Percentiles rank a stretch among this genome's conserved stretches.
These are phyloP conservation scores for Citropsis articulata DNA, from an alignment of 345 rosid species.

Conservation along the genomic window DNA sequence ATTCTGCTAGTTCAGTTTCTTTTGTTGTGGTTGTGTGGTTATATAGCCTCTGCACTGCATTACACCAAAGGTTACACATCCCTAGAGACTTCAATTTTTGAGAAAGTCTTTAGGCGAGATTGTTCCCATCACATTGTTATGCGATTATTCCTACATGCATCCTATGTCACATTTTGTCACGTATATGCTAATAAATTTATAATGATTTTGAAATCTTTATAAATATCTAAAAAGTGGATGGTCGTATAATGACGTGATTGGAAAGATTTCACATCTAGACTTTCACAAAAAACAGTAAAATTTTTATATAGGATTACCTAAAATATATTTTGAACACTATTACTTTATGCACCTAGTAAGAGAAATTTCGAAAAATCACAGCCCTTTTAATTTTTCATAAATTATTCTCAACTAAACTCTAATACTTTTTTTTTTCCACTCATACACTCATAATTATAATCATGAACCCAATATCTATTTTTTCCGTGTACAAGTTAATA, in stretches of 20 bases:
- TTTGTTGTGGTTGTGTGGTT: not conserved
- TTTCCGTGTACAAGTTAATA: no score
- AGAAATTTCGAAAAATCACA: accelerated
- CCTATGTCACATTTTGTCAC: not conserved
- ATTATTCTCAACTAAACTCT: no score
- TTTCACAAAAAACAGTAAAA: no score
- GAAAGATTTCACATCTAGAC: no score
- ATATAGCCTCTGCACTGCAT: not conserved
- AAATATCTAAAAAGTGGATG: not conserved
- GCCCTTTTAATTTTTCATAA: no score
- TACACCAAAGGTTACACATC: not conserved
- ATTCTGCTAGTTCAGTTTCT: not conserved
- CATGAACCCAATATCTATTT: no score
- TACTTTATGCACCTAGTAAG: accelerated
- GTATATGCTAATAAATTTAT: no score
- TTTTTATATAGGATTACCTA: no score
- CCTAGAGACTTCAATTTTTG: not conserved
- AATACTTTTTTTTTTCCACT: no score
- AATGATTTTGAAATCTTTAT: no score
- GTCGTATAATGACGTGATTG: not conserved
- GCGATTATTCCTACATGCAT: not conserved
- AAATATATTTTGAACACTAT: no score
- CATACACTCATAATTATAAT: no score
- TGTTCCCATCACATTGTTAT: not conserved
- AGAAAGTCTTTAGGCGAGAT: not conserved